Evolutionary conservation across 108 stramenopile species (phyloP).

Genomic region (Stephanodiscus triporus): DNA sequence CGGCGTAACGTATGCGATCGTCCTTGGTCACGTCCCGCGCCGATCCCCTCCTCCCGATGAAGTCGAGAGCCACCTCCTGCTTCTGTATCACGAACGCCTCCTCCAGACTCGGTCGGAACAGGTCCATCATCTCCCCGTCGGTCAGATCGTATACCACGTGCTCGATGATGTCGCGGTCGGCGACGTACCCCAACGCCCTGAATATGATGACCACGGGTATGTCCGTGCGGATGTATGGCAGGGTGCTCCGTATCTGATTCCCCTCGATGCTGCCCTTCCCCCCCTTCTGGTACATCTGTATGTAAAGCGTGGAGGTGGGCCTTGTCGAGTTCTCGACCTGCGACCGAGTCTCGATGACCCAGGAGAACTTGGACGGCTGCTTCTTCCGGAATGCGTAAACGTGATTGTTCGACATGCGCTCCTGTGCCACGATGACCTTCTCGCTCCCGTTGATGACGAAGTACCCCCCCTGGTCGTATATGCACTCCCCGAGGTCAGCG

Average conservation of each 20-base stretch:
- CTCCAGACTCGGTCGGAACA: slow-evolving; percentile 94
- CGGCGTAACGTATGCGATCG: slow-evolving; percentile 96
- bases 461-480: slow-evolving; percentile 99
- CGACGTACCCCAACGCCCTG: slow-evolving; percentile 96
- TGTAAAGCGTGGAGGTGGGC: slow-evolving; percentile 91
- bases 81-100: slow-evolving; percentile 95
- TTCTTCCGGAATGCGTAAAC: slow-evolving; percentile 98
- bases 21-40: slow-evolving; percentile 93
- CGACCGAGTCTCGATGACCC: slow-evolving; percentile 95
- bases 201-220: slow-evolving; percentile 99
- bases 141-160: slow-evolving; percentile 99
- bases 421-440: slow-evolving; percentile 99
- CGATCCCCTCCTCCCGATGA: slow-evolving; percentile 94
- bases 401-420: slow-evolving; percentile 98
- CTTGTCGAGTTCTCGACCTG: slow-evolving; percentile 93
- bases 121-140: slow-evolving; percentile 97
- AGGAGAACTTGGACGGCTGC: slow-evolving; percentile 93
- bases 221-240: slow-evolving; percentile 97
- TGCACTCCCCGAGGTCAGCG: slow-evolving; percentile 97
- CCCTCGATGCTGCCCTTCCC: slow-evolving; percentile 89
- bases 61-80: slow-evolving; percentile 94
- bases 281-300: slow-evolving; percentile 98
- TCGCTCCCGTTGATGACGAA: slow-evolving; percentile 99
- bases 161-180: slow-evolving; percentile 94
- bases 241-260: slow-evolving; percentile 93